These are phyloP conservation scores for Rubia yunnanensis DNA, from an alignment of 257 asterid species.

Conservation along the genomic window DNA sequence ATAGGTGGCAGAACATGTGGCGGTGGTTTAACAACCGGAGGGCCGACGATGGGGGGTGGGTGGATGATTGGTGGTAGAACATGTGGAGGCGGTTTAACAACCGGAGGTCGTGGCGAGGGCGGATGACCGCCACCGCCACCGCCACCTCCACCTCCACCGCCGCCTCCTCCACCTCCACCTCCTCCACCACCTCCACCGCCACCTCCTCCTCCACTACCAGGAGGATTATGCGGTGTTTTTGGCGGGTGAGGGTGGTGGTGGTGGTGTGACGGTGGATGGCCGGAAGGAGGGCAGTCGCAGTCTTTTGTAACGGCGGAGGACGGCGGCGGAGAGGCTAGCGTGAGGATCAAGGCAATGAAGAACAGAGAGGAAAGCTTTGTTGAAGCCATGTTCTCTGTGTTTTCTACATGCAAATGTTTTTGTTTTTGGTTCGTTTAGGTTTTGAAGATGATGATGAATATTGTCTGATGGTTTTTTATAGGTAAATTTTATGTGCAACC, in stretches of 20 bases:
- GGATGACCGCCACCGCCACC: not conserved
- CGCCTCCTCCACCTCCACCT: not conserved
- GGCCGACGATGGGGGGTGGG: slow-evolving; percentile 1
- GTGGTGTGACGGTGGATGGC: slow-evolving; percentile 43
- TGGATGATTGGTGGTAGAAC: slow-evolving; percentile 22
- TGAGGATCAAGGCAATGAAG: slow-evolving; percentile 45
- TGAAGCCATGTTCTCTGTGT: slow-evolving; percentile 26
- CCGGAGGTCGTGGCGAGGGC: not conserved
- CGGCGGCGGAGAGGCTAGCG: slow-evolving; percentile 38
- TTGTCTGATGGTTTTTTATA: slow-evolving; percentile 26
- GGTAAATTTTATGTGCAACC: slow-evolving; percentile 27
- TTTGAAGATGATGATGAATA: slow-evolving; percentile 7
- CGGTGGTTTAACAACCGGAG: slow-evolving; percentile 22
- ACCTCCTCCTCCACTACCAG: not conserved
- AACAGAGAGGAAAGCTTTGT: slow-evolving; percentile 33
- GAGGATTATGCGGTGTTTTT: slow-evolving; percentile 10
- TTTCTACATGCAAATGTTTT: not conserved
- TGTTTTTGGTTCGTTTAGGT: not conserved
- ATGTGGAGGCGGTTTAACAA: slow-evolving; percentile 21
- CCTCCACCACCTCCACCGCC: not conserved
- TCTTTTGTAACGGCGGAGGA: slow-evolving; percentile 42
- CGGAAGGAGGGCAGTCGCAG: slow-evolving; percentile 45
- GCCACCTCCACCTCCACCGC: no score
- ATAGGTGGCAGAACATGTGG: slow-evolving; percentile 25
- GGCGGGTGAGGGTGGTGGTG: slow-evolving; percentile 36